A percentile compares a stretch with the other conserved stretches of the same genome.
These are phyloP conservation scores for Phytophthora quininea DNA, from an alignment of 352 stramenopile species.

Conservation along the genomic window DNA sequence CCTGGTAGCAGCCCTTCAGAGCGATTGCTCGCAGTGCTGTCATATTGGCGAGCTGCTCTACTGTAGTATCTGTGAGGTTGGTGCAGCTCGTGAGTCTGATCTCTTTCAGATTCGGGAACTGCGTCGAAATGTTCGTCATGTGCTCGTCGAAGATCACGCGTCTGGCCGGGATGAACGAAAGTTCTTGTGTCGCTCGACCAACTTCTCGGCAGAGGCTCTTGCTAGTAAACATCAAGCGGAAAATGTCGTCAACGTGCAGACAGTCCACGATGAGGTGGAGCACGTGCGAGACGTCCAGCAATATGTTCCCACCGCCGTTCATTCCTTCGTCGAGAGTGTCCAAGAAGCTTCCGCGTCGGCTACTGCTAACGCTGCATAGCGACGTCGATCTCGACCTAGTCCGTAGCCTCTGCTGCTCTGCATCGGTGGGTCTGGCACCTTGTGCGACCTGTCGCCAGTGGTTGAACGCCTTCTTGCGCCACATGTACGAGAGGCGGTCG, in stretches of 20 bases:
- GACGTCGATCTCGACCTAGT: conserved; percentile 20
- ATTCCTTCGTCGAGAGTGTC: conserved; percentile 22
- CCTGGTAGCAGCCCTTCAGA: conserved; percentile 74
- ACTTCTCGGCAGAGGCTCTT: conserved; percentile 51
- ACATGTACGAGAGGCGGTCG: conserved; percentile 75
- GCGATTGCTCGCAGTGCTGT: conserved; percentile 44
- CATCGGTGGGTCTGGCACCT: conserved; percentile 7
- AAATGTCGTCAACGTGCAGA: conserved; percentile 60
- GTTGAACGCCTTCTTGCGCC: conserved; percentile 81
- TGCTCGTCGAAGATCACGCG: conserved; percentile 53
- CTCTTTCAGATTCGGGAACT: conserved; percentile 59
- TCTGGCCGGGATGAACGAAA: conserved; percentile 67
- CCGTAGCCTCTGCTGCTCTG: conserved; percentile 1
- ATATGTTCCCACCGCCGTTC: conserved; percentile 19
- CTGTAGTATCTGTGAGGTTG: conserved; percentile 54
- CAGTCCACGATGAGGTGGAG: conserved; percentile 56
- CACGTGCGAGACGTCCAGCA: conserved; percentile 40
- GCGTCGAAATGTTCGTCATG: conserved; percentile 39
- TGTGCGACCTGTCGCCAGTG: conserved; percentile 62
- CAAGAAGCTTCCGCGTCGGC: conserved; percentile 21
- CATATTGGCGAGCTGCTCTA: conserved; percentile 49
- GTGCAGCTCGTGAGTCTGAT: conserved; percentile 70
- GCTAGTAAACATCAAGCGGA: conserved; percentile 52
- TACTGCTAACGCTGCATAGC: conserved; percentile 7
- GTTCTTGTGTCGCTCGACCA: conserved; percentile 39